A percentile compares a stretch with the other conserved stretches of the same genome.
Evolutionary conservation across 2,329 filamentous ascomycete species (phyloP).

Genomic region (Nannizzia gypsea): DNA sequence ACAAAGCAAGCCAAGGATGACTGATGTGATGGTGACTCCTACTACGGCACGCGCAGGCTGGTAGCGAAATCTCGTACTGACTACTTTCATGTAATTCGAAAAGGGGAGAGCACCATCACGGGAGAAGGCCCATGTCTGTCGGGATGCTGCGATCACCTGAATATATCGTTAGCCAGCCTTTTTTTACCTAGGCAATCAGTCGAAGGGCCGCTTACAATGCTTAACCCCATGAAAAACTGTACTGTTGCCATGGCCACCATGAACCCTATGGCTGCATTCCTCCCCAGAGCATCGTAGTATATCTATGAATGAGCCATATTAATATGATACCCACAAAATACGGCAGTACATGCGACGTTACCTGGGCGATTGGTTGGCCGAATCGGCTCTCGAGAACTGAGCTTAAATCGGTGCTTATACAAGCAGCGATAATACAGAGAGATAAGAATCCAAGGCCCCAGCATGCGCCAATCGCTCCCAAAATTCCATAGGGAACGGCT

Average conservation of each 20-base stretch:
- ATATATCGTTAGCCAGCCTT: neutral
- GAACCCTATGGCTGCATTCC: constrained; percentile 46
- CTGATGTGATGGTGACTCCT: constrained; percentile 41
- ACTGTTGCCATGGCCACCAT: constrained; percentile 50
- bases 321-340: neutral
- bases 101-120: constrained; percentile 52
- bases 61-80: constrained; percentile 44
- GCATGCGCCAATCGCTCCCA: constrained; percentile 45
- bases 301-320: constrained; percentile 30
- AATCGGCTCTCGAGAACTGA: constrained; percentile 39
- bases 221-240: constrained; percentile 51
- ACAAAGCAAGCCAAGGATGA: constrained; percentile 46
- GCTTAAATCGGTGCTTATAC: constrained; percentile 43
- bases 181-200: no score
- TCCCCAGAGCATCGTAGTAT: constrained; percentile 50
- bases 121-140: constrained; percentile 53
- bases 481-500: constrained; percentile 48
- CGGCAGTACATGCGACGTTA: constrained; percentile 11
- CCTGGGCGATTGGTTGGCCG: constrained; percentile 48
- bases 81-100: constrained; percentile 44
- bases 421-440: constrained; percentile 46
- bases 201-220: constrained; percentile 27
- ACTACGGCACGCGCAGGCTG: constrained; percentile 48
- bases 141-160: constrained; percentile 44
- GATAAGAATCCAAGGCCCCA: constrained; percentile 49